These are phyloP conservation scores for Aspergillus bombycis DNA, from an alignment of 2,329 filamentous ascomycete species.

Conservation along the genomic window DNA sequence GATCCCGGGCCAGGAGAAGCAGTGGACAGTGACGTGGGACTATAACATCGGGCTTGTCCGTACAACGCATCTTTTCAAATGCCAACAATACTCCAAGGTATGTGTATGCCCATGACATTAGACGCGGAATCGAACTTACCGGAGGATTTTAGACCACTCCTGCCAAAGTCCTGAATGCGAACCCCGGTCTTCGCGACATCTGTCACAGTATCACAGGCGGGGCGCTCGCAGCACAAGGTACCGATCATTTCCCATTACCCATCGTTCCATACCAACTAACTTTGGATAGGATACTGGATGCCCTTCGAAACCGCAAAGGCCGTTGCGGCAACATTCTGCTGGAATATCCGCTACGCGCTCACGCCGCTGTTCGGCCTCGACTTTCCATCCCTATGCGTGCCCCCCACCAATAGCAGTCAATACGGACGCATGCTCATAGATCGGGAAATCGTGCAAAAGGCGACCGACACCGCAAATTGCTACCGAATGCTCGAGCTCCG, in stretches of 20 bases:
- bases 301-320: conserved; percentile 84
- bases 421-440: conserved; percentile 71
- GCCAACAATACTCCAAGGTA: conserved; percentile 84
- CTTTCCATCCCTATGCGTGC: conserved; percentile 74
- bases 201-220: conserved; percentile 95
- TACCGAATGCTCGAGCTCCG: conserved; percentile 38
- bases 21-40: conserved; percentile 90
- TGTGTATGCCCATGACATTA: conserved; percentile 23
- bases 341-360: conserved; percentile 77
- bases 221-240: conserved; percentile 85
- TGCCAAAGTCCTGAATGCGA: conserved; percentile 77
- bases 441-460: conserved; percentile 56
- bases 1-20: conserved; percentile 65
- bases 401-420: conserved; percentile 59
- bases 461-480: conserved; percentile 44
- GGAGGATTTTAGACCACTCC: conserved; percentile 72
- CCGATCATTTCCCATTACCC: conserved; percentile 35
- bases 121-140: neutral
- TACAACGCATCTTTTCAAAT: conserved; percentile 94
- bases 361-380: conserved; percentile 87
- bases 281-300: conserved; percentile 84
- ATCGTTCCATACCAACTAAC: neutral
- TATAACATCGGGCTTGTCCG: conserved; percentile 92
- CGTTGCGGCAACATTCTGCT: conserved; percentile 87
- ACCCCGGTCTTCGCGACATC: conserved; percentile 83